Conservation (phyloP, 139 green algal genomes). For the Pleodorina starrii region DNA sequence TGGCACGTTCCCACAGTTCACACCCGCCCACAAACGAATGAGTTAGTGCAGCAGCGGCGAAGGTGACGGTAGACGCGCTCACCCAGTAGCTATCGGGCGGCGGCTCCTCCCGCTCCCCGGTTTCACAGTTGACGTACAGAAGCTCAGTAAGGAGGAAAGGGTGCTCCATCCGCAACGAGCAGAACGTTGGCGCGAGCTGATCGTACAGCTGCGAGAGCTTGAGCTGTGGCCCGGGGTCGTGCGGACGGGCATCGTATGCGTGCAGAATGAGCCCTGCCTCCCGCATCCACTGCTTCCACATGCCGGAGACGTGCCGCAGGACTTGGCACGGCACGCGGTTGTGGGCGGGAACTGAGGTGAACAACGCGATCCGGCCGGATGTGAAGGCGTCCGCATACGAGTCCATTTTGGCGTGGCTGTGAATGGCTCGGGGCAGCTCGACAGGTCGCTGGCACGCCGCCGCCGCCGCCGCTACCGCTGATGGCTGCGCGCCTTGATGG, state of each 20-base stretch:
- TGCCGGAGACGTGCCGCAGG: not conserved
- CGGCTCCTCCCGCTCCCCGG: not conserved
- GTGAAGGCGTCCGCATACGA: not conserved
- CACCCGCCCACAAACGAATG: not conserved
- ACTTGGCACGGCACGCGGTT: not conserved
- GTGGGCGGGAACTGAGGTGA: not conserved
- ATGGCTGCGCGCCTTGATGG: too few relatives aligned
- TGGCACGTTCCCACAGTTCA: too few relatives aligned
- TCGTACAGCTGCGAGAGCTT: not conserved
- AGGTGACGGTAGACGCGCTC: too few relatives aligned
- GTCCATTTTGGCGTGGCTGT: not conserved
- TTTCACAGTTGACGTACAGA: slow-evolving; percentile 1
- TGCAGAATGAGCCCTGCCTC: not conserved
- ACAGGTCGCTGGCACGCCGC: not conserved
- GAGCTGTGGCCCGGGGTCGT: not conserved
- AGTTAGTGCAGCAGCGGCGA: too few relatives aligned
- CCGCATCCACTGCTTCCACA: slow-evolving; percentile 16
- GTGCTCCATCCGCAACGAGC: not conserved
- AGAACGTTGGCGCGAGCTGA: not conserved
- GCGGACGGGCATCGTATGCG: slow-evolving; percentile 19
- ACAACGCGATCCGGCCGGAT: not conserved
- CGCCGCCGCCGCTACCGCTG: too few relatives aligned
- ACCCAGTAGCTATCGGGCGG: not conserved
- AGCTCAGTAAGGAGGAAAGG: not conserved
- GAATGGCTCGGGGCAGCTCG: not conserved